phyloP scores from a whole-genome alignment of 495 filamentous ascomycete species.

The Aspergillus ellipticus region DNA sequence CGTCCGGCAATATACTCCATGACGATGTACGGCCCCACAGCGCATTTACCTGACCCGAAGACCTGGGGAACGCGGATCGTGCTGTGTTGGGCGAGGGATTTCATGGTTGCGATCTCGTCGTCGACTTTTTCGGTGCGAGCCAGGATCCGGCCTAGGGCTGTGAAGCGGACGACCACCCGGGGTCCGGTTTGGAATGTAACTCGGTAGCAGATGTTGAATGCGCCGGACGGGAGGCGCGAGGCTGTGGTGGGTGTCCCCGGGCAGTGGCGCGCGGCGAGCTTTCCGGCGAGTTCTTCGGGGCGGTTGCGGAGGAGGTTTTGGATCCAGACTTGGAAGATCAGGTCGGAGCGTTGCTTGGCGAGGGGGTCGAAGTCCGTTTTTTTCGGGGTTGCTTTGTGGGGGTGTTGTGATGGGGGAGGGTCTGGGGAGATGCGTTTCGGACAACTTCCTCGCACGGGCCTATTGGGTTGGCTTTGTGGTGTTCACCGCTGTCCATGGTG shows the following conservation, averaged over 20 bases:
- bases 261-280: slow-evolving; percentile 18
- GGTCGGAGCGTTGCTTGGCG: slow-evolving; percentile 22
- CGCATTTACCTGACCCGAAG: slow-evolving; percentile 25
- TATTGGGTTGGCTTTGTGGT: too few relatives aligned
- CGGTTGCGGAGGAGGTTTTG: slow-evolving; percentile 19
- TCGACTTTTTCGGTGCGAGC: slow-evolving; percentile 30
- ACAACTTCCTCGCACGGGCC: too few relatives aligned
- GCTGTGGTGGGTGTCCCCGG: slow-evolving; percentile 19
- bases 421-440: too few relatives aligned
- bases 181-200: slow-evolving; percentile 23
- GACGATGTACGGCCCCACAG: slow-evolving; percentile 45
- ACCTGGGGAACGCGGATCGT: slow-evolving; percentile 35
- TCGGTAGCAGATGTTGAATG: slow-evolving; percentile 28
- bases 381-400: background rate
- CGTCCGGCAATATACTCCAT: slow-evolving; percentile 39
- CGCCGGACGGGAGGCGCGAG: slow-evolving; percentile 17
- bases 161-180: slow-evolving; percentile 27
- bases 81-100: slow-evolving; percentile 32
- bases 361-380: slow-evolving; percentile 25
- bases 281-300: slow-evolving; percentile 21
- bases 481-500: too few relatives aligned
- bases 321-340: slow-evolving; percentile 20
- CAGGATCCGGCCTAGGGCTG: slow-evolving; percentile 20
- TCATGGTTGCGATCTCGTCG: slow-evolving; percentile 37
- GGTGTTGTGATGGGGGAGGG: too few relatives aligned